These are phyloP conservation scores for Boletus bicolor DNA, from an alignment of 768 basidiomycete species.

Conservation along the genomic window DNA sequence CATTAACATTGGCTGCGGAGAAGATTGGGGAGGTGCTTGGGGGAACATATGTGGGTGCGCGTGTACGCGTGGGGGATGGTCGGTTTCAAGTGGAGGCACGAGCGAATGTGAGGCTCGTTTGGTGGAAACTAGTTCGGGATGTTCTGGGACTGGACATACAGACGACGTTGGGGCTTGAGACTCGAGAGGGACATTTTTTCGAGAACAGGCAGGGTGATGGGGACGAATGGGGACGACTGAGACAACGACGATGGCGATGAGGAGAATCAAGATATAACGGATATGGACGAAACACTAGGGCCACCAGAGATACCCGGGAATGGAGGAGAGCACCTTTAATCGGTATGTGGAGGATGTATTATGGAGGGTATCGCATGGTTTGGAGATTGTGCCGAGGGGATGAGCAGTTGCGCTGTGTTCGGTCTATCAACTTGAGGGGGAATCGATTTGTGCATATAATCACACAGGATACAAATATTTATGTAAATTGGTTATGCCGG, in stretches of 20 bases:
- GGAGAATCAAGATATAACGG: background rate
- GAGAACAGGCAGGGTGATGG: background rate
- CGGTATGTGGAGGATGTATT: conserved; percentile 64
- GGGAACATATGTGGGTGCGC: conserved; percentile 55
- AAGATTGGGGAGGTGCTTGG: conserved; percentile 44
- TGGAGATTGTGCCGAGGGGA: conserved; percentile 49
- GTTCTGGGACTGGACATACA: conserved; percentile 42
- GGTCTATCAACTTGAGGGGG: too few species aligned
- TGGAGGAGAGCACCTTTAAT: conserved; percentile 75
- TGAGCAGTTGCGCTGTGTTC: conserved; percentile 9
- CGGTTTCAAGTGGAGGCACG: conserved; percentile 45
- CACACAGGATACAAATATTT: too few species aligned
- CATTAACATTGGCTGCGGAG: conserved; percentile 42
- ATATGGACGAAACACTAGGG: conserved; percentile 3
- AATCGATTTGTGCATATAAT: background rate
- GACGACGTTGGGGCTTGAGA: conserved; percentile 34
- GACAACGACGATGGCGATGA: background rate
- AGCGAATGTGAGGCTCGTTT: conserved; percentile 45
- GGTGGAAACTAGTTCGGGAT: conserved; percentile 54
- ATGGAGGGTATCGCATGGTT: conserved; percentile 57
- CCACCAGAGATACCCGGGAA: conserved; percentile 41
- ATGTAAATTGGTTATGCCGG: too few species aligned
- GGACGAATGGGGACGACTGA: background rate
- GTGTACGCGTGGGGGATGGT: conserved; percentile 70
- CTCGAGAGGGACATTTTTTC: conserved; percentile 21